Conservation (phyloP, 768 basidiomycete species). For the Phaeotremella skinneri region DNA sequence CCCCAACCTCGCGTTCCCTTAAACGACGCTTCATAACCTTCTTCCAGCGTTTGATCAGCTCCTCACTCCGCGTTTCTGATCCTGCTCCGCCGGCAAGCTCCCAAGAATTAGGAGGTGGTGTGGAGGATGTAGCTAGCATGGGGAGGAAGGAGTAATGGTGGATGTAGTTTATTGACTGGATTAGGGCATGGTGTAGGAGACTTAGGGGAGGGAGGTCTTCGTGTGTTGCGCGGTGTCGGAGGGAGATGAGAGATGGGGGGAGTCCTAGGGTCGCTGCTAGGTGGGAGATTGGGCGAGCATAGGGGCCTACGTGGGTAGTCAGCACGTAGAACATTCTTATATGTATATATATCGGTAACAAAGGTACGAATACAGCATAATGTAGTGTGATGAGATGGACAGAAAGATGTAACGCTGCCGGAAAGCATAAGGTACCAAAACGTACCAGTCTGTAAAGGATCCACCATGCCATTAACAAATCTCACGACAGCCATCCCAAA, state of each 20-base stretch:
- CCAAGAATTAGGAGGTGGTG: constrained; percentile 60
- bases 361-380: no score
- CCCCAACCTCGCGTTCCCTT: constrained; percentile 54
- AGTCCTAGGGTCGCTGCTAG: constrained; percentile 83
- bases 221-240: constrained; percentile 93
- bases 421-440: constrained; percentile 1
- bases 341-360: no score
- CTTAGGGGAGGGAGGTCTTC: constrained; percentile 86
- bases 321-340: no score
- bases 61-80: constrained; percentile 64
- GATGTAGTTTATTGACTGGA: constrained; percentile 29
- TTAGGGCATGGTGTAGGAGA: constrained; percentile 67
- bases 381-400: no score
- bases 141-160: constrained; percentile 59
- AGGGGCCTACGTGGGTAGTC: constrained; percentile 57
- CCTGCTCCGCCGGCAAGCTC: constrained; percentile 51
- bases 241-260: constrained; percentile 83
- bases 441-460: constrained; percentile 74
- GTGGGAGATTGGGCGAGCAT: constrained; percentile 83
- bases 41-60: constrained; percentile 40
- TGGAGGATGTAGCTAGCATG: constrained; percentile 57
- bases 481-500: constrained; percentile 80
- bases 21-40: constrained; percentile 59
- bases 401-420: no score
- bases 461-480: constrained; percentile 91